Evolutionary conservation across 2,329 filamentous ascomycete species (phyloP), one percentile per base, ranked within the genome.

Genomic region (Pseudogymnoascus sp.): DNA sequence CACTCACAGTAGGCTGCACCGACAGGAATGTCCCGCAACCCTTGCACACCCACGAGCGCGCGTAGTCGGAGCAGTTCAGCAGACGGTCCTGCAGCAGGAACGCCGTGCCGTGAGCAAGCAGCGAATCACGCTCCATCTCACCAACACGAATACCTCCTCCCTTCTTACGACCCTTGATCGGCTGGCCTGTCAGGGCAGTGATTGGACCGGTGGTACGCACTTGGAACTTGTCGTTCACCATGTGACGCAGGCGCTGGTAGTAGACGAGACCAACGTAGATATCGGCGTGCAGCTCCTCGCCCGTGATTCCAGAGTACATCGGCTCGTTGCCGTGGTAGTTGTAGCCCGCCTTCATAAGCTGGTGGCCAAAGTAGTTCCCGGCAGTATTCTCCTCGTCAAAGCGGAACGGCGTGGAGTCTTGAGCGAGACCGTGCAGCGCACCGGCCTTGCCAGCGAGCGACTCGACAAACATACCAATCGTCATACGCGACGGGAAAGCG

Each of bases 221-320:
- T 77, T 99, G 95, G 82, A 90, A 99, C 78, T 99, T 99, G 78
- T 99, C 95, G 83, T 97, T 97, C 64, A 99, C 95, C 95, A 99
- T 99, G 87, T 99, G 95, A 75, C 95, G 84, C 66, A 99, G 83
- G 76, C 95, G 88, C 78, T 99, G 95, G 82, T 99, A 99, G 82
- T 97, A 97, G 66, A 99, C 95, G 10, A 97, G 87, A 57, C 95
- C 95, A 65, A 97, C 86, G 78, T 96, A 99, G 72, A 99, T 97
- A 74, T 99, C 95, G 6, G 92, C 93, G 19, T 87, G 87, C 42
- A 99, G 87, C 76, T 97, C 93, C 75, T 96, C 87, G 66, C 95
- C 95, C 0, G 95, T 99, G 75, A 97, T 93, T 44, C 95, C 95
- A 47, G 89, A 95, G 81, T 99, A 99, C 88, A 99, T 96, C 47